phyloP scores from a whole-genome alignment of 306 rosid species.

The Medicago arabica region DNA sequence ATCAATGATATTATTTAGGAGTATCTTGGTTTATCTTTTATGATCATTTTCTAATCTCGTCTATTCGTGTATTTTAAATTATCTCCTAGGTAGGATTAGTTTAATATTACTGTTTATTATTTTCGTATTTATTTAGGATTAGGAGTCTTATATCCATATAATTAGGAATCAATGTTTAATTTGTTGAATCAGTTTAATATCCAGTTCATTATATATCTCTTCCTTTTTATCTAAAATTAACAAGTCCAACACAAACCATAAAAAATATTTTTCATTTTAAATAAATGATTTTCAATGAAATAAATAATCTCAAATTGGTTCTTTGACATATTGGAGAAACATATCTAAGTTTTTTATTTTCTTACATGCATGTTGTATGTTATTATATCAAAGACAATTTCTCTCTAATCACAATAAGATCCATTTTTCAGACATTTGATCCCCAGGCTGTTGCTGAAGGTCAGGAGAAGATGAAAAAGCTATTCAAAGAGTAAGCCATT shows the following conservation, averaged over 20 bases:
- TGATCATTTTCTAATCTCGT: too few species aligned
- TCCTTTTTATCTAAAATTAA: neutral
- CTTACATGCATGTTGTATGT: slow-evolving; percentile 3
- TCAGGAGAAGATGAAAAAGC: slow-evolving; percentile 40
- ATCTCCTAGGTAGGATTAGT: neutral
- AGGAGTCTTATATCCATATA: neutral
- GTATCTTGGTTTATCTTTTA: too few species aligned
- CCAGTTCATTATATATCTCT: neutral
- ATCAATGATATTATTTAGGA: too few species aligned
- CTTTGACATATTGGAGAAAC: slow-evolving; percentile 3
- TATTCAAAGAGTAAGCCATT: slow-evolving; percentile 47
- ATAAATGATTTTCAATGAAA: neutral
- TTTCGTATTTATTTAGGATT: too few species aligned
- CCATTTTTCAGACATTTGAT: slow-evolving; percentile 42
- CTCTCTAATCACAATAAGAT: slow-evolving; percentile 29
- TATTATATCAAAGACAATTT: slow-evolving; percentile 23
- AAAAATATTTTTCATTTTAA: neutral
- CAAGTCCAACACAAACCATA: neutral
- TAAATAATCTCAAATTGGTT: neutral
- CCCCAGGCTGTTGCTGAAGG: slow-evolving; percentile 38
- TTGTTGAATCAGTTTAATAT: neutral
- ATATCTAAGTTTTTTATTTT: slow-evolving; percentile 21
- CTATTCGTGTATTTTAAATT: too few species aligned
- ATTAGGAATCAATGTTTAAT: neutral
- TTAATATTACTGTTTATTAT: too few species aligned